Conservation (phyloP, 176 grass and related monocot genomes). For the Oryza punctata region DNA sequence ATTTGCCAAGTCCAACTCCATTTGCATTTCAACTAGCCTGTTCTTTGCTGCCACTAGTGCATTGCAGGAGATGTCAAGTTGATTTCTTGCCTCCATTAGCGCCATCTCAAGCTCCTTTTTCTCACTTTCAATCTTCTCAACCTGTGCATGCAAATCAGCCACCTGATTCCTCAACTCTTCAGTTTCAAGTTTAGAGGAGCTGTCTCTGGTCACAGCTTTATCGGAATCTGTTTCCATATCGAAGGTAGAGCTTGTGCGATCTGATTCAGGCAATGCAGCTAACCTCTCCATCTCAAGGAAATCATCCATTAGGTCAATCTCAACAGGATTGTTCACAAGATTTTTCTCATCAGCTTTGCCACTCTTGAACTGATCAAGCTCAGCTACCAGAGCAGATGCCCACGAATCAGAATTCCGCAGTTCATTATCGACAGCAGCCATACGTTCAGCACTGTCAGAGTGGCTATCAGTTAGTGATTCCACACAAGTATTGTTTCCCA, state of each 20-base stretch:
- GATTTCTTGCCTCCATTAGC: conserved; percentile 62
- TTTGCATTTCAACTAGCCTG: conserved; percentile 77
- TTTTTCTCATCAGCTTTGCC: conserved; percentile 52
- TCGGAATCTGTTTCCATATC: conserved; percentile 66
- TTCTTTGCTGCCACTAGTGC: conserved; percentile 62
- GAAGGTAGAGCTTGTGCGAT: conserved; percentile 50
- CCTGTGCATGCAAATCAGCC: conserved; percentile 55
- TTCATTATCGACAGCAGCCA: conserved; percentile 67
- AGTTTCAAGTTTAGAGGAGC: conserved; percentile 50
- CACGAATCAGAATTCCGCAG: conserved; percentile 62
- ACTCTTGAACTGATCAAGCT: conserved; percentile 89
- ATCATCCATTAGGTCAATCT: conserved; percentile 96
- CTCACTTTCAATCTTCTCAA: conserved; percentile 63
- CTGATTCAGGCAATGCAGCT: conserved; percentile 67
- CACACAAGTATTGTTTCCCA: conserved; percentile 38
- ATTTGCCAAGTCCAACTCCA: conserved; percentile 61
- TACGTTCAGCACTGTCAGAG: conserved; percentile 65
- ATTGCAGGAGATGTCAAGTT: conserved; percentile 64
- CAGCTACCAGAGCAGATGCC: conserved; percentile 79
- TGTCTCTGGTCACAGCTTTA: conserved; percentile 45
- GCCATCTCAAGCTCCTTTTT: conserved; percentile 65
- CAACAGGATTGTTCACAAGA: conserved; percentile 54
- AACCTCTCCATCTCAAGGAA: conserved; percentile 99
- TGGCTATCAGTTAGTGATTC: conserved; percentile 86
- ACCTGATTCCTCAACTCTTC: conserved; percentile 55